Evolutionary conservation across 2,329 filamentous ascomycete species (phyloP).

Genomic region (Colletotrichum musicola): DNA sequence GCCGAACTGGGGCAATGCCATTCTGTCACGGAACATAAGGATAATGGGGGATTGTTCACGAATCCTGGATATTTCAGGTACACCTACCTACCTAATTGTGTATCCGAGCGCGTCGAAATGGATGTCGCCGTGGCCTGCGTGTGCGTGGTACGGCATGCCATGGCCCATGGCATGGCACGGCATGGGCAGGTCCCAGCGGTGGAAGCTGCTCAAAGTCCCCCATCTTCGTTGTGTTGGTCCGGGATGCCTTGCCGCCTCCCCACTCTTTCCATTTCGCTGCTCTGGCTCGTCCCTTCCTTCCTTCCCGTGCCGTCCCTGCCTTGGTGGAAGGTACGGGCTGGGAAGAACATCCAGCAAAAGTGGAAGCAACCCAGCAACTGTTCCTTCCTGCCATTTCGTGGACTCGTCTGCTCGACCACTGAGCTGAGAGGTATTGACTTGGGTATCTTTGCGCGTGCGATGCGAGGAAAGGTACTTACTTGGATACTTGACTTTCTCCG

Average conservation of each 20-base stretch:
- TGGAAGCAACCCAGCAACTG: not conserved
- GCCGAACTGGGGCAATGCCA: constrained; percentile 4
- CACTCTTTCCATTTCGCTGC: constrained; percentile 2
- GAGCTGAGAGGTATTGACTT: too few relatives aligned
- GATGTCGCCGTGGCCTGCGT: not conserved
- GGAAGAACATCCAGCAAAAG: not conserved
- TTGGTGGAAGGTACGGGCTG: not conserved
- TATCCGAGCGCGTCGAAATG: too few relatives aligned
- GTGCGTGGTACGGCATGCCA: too few relatives aligned
- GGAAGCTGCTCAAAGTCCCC: not conserved
- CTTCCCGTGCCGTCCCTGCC: constrained; percentile 30
- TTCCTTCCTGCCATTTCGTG: not conserved
- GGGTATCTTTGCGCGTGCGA: too few relatives aligned
- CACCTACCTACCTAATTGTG: too few relatives aligned
- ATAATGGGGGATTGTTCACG: too few relatives aligned
- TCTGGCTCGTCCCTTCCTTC: constrained; percentile 20
- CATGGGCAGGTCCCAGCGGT: not conserved
- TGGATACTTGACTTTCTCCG: not conserved
- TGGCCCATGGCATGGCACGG: too few relatives aligned
- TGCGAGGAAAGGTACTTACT: too few relatives aligned
- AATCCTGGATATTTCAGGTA: not conserved
- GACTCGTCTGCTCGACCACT: not conserved
- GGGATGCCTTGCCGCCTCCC: constrained; percentile 18
- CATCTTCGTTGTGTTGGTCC: constrained; percentile 9
- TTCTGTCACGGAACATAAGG: not conserved